Base-by-base conservation (phyloP, 345 rosid genomes). In the Eucalyptus regnans region DNA sequence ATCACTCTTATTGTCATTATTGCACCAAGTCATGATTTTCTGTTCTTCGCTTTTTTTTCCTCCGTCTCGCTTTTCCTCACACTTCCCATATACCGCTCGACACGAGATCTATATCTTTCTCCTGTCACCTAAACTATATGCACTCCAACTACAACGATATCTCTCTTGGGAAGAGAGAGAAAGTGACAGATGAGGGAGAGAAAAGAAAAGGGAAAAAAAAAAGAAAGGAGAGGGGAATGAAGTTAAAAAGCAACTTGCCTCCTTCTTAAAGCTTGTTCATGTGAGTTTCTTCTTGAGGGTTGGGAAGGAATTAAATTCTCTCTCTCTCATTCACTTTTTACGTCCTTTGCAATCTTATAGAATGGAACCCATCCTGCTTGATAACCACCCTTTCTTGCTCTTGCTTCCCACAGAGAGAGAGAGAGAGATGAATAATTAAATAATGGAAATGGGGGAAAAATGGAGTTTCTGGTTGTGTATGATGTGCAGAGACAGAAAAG, bases 1-100 rank as follows among this genome's bases (percentile, higher is more conserved):
- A 6, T 89, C 79, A 4, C 88, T 60, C 27, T 33, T 56, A 86
- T 87, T 94, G 90, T 96, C 93, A 93, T 96, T 97, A 91, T 93
- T 96, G 93, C 99, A 95, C 99, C 99, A 96, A 92, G 99, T 96
- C 99, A 97, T 97, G 90, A 81, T 85, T 23, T 62, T 41, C 48
- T 86, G 62, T 86, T 51, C 66, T 51, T 52, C 54, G 87, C 87
- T n/a, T 50, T 44, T n/a, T 50, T 44, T 88, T 56, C 86, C 51
- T 81, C 31, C 48, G 20, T 37, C 44, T 88, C 49, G 79, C 49
- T 50, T 71, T 49, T 76, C 54, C 25, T n/a, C 66, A 27, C 33
- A 80, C 44, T 56, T 54, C 84, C 51, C 86, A 50, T 88, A 25
- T 60, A 56, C 48, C 48, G 6, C 49, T 50, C 46, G 37, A 43